A percentile compares a stretch with the other conserved stretches of the same genome.
These are phyloP conservation scores for Dothistroma pini DNA, from an alignment of 2,329 filamentous ascomycete species.

Conservation along the genomic window DNA sequence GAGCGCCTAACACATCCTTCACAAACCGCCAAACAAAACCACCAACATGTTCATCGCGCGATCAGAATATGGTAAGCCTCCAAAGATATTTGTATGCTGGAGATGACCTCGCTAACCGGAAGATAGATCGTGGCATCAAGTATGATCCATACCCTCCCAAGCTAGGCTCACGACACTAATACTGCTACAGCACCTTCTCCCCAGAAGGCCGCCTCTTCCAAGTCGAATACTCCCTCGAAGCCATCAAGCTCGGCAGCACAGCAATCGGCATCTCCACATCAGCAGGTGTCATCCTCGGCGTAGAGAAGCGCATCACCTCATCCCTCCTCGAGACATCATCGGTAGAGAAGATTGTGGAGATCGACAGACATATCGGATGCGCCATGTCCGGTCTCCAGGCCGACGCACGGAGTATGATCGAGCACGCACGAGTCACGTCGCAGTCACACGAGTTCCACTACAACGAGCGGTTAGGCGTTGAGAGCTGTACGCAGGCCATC, in stretches of 20 bases:
- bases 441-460: slow-evolving; percentile 99
- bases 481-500: slow-evolving; percentile 98
- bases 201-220: slow-evolving; percentile 99
- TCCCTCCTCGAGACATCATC: slow-evolving; percentile 96
- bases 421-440: slow-evolving; percentile 92
- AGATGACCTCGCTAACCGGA: slow-evolving; percentile 22
- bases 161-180: slow-evolving; percentile 22
- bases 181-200: slow-evolving; percentile 79
- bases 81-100: slow-evolving; percentile 22
- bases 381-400: slow-evolving; percentile 98
- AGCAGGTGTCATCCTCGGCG: slow-evolving; percentile 91
- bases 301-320: slow-evolving; percentile 98
- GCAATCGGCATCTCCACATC: slow-evolving; percentile 95
- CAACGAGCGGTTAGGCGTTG: slow-evolving; percentile 88
- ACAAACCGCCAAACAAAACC: slow-evolving; percentile 17
- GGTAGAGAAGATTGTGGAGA: slow-evolving; percentile 99
- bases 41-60: slow-evolving; percentile 98
- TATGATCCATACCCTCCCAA: slow-evolving; percentile 42
- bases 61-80: slow-evolving; percentile 91
- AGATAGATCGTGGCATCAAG: slow-evolving; percentile 96
- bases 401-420: slow-evolving; percentile 94
- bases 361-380: slow-evolving; percentile 97
- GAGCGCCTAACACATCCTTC: not conserved
- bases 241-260: slow-evolving; percentile 98
- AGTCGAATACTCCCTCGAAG: slow-evolving; percentile 99